Percentiles rank a stretch among this genome's conserved stretches.
phyloP scores from a whole-genome alignment of 257 asterid genomes.

The Solanum pinnatisectum region DNA sequence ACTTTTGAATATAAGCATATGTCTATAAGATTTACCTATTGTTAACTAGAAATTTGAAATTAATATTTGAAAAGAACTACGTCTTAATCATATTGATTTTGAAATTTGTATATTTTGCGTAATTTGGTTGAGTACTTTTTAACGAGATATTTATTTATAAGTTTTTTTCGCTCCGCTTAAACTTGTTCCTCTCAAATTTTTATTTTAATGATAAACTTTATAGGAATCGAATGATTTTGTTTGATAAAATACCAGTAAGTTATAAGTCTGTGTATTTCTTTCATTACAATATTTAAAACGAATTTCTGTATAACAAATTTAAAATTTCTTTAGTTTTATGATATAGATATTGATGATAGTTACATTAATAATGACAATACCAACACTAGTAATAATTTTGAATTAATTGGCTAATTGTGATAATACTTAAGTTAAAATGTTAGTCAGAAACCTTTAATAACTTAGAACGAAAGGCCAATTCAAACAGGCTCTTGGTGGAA shows the following conservation, averaged over 20 bases:
- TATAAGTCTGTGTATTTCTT: neutral
- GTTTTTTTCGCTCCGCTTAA: neutral
- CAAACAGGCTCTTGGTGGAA: too few species aligned
- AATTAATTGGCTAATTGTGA: neutral
- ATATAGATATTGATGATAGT: neutral
- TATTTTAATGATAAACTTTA: neutral
- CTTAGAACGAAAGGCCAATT: too few species aligned
- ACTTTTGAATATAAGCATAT: neutral
- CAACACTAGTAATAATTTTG: neutral
- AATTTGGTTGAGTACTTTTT: neutral
- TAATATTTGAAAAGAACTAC: neutral
- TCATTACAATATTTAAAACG: too few species aligned
- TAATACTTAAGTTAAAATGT: neutral
- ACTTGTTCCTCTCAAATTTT: neutral
- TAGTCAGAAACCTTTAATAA: too few species aligned
- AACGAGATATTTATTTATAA: neutral
- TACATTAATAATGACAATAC: neutral
- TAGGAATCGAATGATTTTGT: neutral
- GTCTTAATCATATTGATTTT: too few species aligned
- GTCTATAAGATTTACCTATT: too few species aligned
- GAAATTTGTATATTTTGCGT: too few species aligned
- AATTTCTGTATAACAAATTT: too few species aligned
- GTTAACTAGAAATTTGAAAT: neutral
- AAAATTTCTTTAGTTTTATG: neutral
- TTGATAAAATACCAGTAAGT: too few species aligned